Conservation (phyloP, 768 basidiomycete genomes). For the Hirschioporus abietinus region DNA sequence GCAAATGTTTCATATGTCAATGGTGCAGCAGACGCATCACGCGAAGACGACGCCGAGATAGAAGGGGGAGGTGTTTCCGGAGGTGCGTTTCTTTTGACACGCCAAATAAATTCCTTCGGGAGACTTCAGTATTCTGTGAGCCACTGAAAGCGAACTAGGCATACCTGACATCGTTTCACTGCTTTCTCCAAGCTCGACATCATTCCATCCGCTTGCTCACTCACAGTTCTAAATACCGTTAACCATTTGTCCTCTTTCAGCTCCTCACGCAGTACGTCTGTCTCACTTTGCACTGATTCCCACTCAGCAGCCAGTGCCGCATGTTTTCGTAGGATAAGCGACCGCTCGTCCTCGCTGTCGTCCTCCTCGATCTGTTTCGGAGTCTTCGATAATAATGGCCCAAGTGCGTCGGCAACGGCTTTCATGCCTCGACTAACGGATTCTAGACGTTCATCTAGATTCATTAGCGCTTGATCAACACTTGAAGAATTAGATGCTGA, state of each 20-base stretch:
- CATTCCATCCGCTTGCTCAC: slow-evolving; percentile 96
- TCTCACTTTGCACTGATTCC: slow-evolving; percentile 76
- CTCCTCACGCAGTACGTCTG: slow-evolving; percentile 80
- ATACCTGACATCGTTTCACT: slow-evolving; percentile 81
- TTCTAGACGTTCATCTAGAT: slow-evolving; percentile 74
- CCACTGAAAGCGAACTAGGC: slow-evolving; percentile 18
- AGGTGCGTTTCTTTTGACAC: slow-evolving; percentile 43
- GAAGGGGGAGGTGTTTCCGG: not conserved
- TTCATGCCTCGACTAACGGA: slow-evolving; percentile 68
- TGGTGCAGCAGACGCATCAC: slow-evolving; percentile 39
- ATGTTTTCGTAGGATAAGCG: slow-evolving; percentile 66
- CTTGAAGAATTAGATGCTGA: slow-evolving; percentile 48
- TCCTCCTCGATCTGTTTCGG: slow-evolving; percentile 26
- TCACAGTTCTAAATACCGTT: slow-evolving; percentile 88
- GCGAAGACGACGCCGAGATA: slow-evolving; percentile 35
- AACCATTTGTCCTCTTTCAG: slow-evolving; percentile 97
- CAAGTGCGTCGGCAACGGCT: slow-evolving; percentile 57
- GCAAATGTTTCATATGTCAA: slow-evolving; percentile 59
- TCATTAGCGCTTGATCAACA: slow-evolving; percentile 74
- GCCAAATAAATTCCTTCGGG: slow-evolving; percentile 77
- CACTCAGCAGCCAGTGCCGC: slow-evolving; percentile 69
- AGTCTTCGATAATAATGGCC: slow-evolving; percentile 48
- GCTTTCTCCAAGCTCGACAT: slow-evolving; percentile 95
- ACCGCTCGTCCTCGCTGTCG: slow-evolving; percentile 30
- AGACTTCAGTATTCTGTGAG: slow-evolving; percentile 8